Evolutionary conservation across 768 basidiomycete species (phyloP), one percentile per base, ranked within the genome.

Genomic region (Suillus spraguei): DNA sequence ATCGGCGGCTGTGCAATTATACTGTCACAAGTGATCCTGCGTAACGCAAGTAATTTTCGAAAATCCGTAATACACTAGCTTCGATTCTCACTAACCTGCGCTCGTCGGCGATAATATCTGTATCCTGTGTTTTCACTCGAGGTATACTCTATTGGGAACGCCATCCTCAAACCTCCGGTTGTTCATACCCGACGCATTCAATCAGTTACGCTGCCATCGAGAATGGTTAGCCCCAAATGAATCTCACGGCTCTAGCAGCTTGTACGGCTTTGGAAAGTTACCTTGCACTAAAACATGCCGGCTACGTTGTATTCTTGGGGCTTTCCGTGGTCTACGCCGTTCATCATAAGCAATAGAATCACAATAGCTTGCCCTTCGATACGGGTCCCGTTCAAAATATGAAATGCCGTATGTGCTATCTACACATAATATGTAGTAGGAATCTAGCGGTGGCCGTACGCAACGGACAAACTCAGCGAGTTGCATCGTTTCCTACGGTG

Each of bases 31-130:
- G 8, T 47, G 49, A 50, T 50, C 54, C 54, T 56, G n/a, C 11
- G 14, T 41, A 41, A 58, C 56, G 56, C 56, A 41, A 39, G 24
- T 39, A 58, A 56, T 38, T 58, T 49, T 39, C 39, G 9, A 58
- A 28, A 41, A 28, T 41, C 20, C 56, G 38, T 41, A 58, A 28
- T 39, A 32, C 11, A 20, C 17, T 20, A 3, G 38, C 56, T 41
- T 39, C 56, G 39, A 58, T 41, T 32, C 16, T 56, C 36, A 55
- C 53, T 54, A n/a, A 14, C 38, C 10, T 55, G 54, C 55, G 55
- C 55, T 58, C 56, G 56, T 41, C 56, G 56, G 56, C 39, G 56
- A 58, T 58, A 58, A 41, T 17, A 13, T 53, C 38, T 8, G 5
- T 24, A 39, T 55, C 32, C 6, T 16, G 24, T 39, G 9, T 41